Evolutionary conservation across 345 rosid species (phyloP).

Genomic region (Geranium brycei): DNA sequence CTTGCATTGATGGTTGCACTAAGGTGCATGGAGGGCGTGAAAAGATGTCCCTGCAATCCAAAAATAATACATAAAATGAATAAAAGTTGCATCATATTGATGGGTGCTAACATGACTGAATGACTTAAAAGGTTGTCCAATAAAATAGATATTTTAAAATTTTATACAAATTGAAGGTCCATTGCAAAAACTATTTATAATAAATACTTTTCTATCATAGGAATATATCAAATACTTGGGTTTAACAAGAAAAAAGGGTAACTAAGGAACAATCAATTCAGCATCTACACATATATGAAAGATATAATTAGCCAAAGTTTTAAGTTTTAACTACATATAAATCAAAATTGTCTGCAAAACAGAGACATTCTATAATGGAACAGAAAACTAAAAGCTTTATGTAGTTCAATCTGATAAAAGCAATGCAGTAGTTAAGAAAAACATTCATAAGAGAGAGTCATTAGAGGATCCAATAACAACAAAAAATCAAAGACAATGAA

Average conservation of each 20-base stretch:
- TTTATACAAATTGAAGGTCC: not conserved
- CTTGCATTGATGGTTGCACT: slow-evolving; percentile 77
- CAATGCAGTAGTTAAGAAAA: too few relatives aligned
- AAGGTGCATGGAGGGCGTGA: slow-evolving; percentile 78
- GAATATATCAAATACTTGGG: not conserved
- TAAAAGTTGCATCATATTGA: not conserved
- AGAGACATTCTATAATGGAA: too few relatives aligned
- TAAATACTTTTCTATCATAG: not conserved
- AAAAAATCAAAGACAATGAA: slow-evolving; percentile 5
- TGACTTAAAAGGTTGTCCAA: not conserved
- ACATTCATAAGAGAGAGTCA: slow-evolving; percentile 2
- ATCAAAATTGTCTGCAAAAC: too few relatives aligned
- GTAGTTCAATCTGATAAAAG: too few relatives aligned
- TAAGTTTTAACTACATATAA: too few relatives aligned
- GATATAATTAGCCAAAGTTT: too few relatives aligned
- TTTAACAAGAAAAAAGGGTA: not conserved
- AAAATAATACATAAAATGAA: slow-evolving; percentile 6
- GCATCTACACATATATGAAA: too few relatives aligned
- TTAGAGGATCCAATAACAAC: not conserved
- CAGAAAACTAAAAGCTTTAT: too few relatives aligned
- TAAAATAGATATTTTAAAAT: not conserved
- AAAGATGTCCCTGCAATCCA: slow-evolving; percentile 74
- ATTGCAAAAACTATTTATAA: too few relatives aligned
- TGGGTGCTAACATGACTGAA: not conserved
- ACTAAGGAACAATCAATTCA: too few relatives aligned